Evolutionary conservation across 2,329 filamentous ascomycete species (phyloP).

Genomic region (Botrytis byssoidea): DNA sequence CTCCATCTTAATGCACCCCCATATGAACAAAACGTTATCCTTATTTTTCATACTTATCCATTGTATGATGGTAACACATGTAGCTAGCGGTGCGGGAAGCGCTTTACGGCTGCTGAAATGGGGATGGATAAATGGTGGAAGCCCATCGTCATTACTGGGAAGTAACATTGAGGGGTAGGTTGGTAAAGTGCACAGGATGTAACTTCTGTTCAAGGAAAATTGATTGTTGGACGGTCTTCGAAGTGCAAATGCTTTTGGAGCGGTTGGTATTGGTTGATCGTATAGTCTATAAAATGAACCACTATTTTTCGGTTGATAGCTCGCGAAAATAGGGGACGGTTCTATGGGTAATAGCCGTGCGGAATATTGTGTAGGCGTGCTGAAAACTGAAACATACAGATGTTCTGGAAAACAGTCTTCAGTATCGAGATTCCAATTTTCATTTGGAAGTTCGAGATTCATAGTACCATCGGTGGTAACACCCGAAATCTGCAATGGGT

Average conservation of each 20-base stretch:
- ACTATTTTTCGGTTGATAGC: not conserved
- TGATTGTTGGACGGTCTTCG: slow-evolving; percentile 10
- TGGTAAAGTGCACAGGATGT: slow-evolving; percentile 24
- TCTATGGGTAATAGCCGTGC: not conserved
- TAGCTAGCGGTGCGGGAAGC: slow-evolving; percentile 21
- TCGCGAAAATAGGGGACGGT: not conserved
- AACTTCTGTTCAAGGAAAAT: slow-evolving; percentile 25
- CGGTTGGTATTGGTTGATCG: not conserved
- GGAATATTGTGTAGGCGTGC: not conserved
- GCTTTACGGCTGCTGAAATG: not conserved
- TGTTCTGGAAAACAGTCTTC: not conserved
- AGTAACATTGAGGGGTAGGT: slow-evolving; percentile 31
- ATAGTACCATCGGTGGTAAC: not conserved
- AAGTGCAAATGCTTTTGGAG: slow-evolving; percentile 22
- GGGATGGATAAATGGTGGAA: slow-evolving; percentile 31
- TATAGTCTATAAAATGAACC: not conserved
- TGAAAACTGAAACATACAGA: not conserved
- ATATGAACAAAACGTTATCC: slow-evolving; percentile 25
- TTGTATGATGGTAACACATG: slow-evolving; percentile 23
- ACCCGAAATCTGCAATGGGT: not conserved
- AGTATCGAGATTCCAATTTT: not conserved
- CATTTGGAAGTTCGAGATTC: not conserved
- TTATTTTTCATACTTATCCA: slow-evolving; percentile 25
- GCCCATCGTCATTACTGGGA: not conserved
- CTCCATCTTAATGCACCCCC: slow-evolving; percentile 27